phyloP scores from a whole-genome alignment of 2,329 filamentous ascomycete genomes.

The Colletotrichum euphorbiae region DNA sequence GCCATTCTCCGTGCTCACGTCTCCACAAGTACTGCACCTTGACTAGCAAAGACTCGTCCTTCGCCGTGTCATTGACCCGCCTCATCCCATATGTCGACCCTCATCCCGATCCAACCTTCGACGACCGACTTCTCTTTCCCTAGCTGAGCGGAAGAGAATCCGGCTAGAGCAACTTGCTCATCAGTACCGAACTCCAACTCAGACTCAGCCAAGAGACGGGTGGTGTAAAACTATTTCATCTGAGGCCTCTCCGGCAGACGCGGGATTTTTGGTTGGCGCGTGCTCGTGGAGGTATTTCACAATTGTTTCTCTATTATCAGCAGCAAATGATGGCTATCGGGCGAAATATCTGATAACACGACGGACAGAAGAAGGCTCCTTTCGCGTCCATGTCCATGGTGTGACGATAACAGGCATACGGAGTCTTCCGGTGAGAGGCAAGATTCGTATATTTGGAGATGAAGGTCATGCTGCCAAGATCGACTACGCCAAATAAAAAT shows the following conservation, averaged over 20 bases:
- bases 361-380: slow-evolving; percentile 14
- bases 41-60: slow-evolving; percentile 40
- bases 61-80: background rate
- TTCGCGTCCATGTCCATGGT: slow-evolving; percentile 22
- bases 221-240: slow-evolving; percentile 38
- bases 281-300: slow-evolving; percentile 43
- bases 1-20: slow-evolving; percentile 40
- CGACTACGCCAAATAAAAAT: too few relatives aligned
- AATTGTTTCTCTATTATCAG: slow-evolving; percentile 42
- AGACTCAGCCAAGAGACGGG: slow-evolving; percentile 32
- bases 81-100: slow-evolving; percentile 47
- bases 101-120: slow-evolving; percentile 46
- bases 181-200: slow-evolving; percentile 42
- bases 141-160: slow-evolving; percentile 30
- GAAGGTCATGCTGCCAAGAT: background rate
- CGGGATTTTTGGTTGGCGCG: background rate
- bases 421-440: background rate
- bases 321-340: slow-evolving; percentile 43
- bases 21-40: slow-evolving; percentile 49
- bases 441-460: background rate
- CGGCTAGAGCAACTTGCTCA: slow-evolving; percentile 36
- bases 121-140: slow-evolving; percentile 28
- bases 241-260: background rate
- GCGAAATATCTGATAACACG: slow-evolving; percentile 43
- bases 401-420: slow-evolving; percentile 26